Evolutionary conservation across 768 basidiomycete species (phyloP), one percentile per base, ranked within the genome.

Genomic region (Naganishia kalamii): DNA sequence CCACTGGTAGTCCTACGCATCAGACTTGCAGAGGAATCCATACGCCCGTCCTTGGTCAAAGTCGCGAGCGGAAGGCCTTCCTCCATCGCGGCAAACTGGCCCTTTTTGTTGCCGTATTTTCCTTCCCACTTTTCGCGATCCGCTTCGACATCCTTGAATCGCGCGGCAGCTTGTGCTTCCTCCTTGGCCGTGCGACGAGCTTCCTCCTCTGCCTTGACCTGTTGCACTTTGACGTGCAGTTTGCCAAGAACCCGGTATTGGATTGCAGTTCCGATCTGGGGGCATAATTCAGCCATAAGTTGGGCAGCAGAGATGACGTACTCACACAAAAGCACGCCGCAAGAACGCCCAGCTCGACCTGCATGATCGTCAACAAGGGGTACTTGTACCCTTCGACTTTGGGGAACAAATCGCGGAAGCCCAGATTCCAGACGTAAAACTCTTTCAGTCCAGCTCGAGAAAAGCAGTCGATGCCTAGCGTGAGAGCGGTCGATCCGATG

Each of bases 351-450:
- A 97, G 83, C 74, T 96, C 93, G 65, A 97, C 92, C 74, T 89
- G 83, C 90, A 93, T 94, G 8, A 86, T 86, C 74, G 92, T 91
- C 4, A 88, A 84, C 60, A 93, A 85, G 32, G 92, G 90, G 74
- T 89, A 93, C 57, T 83, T 81, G 71, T 85, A 83, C 60, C 80
- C 78, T 23, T 82, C 79, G 70, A 86, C 92, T 71, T 88, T 89
- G 11, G 88, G 86, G 77, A 92, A 97, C 30, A 97, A 79, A 4
- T 80, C 72, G 1, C 80, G 82, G 80, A 92, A 96, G 43, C 94
- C 94, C 59, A 98, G 81, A 76, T 96, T 98, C 86, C 89, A 96
- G 57, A 96, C 81, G 79, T 96, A 97, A 80, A 96, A 96, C 90
- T 96, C 92, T 81, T 97, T 97, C 60, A 97, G 83, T 23, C 89